Percentiles rank a stretch among this genome's conserved stretches.
These are phyloP conservation scores for Cutaneotrichosporon sp. DNA, from an alignment of 1,284 basidiomycete genomes.

Conservation along the genomic window DNA sequence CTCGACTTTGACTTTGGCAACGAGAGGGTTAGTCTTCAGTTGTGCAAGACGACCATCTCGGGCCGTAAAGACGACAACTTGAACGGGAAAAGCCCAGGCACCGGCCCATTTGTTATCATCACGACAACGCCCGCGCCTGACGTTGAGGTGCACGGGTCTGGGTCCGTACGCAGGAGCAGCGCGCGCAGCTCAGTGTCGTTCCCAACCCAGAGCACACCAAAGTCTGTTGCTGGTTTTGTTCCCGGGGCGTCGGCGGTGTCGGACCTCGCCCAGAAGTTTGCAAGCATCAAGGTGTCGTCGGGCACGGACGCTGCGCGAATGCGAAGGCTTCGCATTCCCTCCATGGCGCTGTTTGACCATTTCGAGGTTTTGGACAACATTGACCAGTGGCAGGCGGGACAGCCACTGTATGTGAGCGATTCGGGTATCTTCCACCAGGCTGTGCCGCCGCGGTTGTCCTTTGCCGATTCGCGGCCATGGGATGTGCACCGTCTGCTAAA, in stretches of 20 bases:
- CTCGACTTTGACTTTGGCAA: conserved; percentile 27
- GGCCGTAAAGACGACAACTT: conserved; percentile 13
- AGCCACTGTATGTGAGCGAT: conserved; percentile 7
- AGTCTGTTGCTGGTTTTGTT: too few relatives aligned
- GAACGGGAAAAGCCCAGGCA: conserved; percentile 16
- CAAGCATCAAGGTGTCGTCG: too few relatives aligned
- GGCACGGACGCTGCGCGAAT: too few relatives aligned
- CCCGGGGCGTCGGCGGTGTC: too few relatives aligned
- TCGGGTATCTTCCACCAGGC: not conserved
- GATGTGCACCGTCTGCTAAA: conserved; percentile 32
- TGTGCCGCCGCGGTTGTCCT: not conserved
- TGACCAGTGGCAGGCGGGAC: not conserved
- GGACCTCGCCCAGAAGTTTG: too few relatives aligned
- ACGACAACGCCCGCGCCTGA: conserved; percentile 24
- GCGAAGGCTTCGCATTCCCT: too few relatives aligned
- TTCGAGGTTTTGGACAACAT: not conserved
- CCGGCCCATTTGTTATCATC: conserved; percentile 25
- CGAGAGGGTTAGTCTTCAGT: conserved; percentile 21
- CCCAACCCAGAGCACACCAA: too few relatives aligned
- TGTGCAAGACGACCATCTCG: conserved; percentile 32
- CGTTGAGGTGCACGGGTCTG: too few relatives aligned
- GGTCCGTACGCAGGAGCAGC: too few relatives aligned
- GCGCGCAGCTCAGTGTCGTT: too few relatives aligned
- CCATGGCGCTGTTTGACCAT: too few relatives aligned
- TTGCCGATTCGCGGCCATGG: conserved; percentile 11